These are phyloP conservation scores for Zopfia rhizophila DNA, from an alignment of 2,329 filamentous ascomycete species.

Conservation along the genomic window DNA sequence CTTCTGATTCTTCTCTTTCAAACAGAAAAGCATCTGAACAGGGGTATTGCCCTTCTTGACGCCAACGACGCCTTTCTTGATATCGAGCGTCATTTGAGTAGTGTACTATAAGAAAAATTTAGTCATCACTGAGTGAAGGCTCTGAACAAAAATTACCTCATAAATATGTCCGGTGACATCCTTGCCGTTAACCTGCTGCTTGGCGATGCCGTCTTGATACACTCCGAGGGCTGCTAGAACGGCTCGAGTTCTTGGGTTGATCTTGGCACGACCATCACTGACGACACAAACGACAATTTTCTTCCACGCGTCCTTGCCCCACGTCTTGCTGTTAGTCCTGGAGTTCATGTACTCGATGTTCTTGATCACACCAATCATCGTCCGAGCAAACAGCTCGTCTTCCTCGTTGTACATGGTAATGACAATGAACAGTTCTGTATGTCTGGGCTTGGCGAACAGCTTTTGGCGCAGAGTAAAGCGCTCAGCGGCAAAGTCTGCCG, in stretches of 20 bases:
- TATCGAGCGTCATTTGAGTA: constrained; percentile 83
- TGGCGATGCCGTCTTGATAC: constrained; percentile 98
- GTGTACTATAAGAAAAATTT: constrained; percentile 74
- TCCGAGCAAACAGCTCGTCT: constrained; percentile 92
- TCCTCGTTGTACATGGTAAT: constrained; percentile 99
- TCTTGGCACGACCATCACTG: constrained; percentile 95
- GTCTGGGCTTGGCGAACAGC: constrained; percentile 89
- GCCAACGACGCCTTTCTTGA: constrained; percentile 89
- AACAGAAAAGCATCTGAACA: constrained; percentile 95
- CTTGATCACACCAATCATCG: constrained; percentile 97
- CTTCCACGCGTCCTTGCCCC: constrained; percentile 99
- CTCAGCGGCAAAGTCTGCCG: constrained; percentile 84
- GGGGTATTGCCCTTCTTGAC: constrained; percentile 86
- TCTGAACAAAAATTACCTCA: constrained; percentile 56
- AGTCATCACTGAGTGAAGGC: background rate
- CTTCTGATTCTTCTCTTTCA: constrained; percentile 99
- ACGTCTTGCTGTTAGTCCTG: constrained; percentile 91
- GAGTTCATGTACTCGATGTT: constrained; percentile 99
- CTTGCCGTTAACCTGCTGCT: constrained; percentile 96
- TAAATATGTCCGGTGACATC: constrained; percentile 98
- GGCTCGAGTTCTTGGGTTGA: constrained; percentile 90
- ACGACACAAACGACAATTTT: constrained; percentile 99
- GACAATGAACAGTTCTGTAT: constrained; percentile 95
- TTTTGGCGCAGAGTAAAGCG: constrained; percentile 92
- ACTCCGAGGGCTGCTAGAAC: constrained; percentile 93